Percentiles rank a stretch among this genome's conserved stretches.
These are phyloP conservation scores for Calonectria multiphialidica DNA, from an alignment of 2,329 filamentous ascomycete species.

Conservation along the genomic window DNA sequence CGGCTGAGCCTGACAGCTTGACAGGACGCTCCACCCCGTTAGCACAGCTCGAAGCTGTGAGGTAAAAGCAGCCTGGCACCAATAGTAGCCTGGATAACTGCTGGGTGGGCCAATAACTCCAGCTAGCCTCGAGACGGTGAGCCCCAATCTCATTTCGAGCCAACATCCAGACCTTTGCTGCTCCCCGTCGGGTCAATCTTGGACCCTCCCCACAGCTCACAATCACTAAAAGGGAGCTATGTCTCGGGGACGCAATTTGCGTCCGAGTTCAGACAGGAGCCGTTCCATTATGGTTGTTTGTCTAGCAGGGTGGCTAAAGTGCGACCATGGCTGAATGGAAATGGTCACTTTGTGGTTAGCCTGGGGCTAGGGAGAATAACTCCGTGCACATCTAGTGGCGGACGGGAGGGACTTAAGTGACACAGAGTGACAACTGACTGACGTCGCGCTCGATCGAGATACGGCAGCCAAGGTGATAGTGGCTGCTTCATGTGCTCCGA, in stretches of 20 bases:
- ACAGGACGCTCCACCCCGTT: neutral
- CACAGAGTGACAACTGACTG: neutral
- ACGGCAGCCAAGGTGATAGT: neutral
- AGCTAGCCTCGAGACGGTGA: neutral
- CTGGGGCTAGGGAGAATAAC: neutral
- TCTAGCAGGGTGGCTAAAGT: neutral
- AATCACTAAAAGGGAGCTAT: neutral
- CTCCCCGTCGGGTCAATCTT: neutral
- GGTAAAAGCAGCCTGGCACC: neutral
- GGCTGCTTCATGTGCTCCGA: neutral
- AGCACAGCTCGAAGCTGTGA: neutral
- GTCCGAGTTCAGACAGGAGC: slow-evolving; percentile 12
- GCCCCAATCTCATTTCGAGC: slow-evolving; percentile 15
- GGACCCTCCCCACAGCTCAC: neutral
- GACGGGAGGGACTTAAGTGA: slow-evolving; percentile 6
- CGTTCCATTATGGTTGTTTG: neutral
- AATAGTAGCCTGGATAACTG: neutral
- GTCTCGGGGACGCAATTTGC: slow-evolving; percentile 35
- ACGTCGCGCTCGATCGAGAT: neutral
- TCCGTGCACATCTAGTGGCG: neutral
- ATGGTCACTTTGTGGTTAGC: neutral
- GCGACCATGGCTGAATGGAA: slow-evolving; percentile 9
- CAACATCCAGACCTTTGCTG: neutral
- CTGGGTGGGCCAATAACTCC: neutral
- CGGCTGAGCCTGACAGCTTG: slow-evolving; percentile 9